Percentiles rank a stretch among this genome's conserved stretches.
These are phyloP conservation scores for Ophidiomyces ophidiicola DNA, from an alignment of 2,329 filamentous ascomycete genomes.

Conservation along the genomic window DNA sequence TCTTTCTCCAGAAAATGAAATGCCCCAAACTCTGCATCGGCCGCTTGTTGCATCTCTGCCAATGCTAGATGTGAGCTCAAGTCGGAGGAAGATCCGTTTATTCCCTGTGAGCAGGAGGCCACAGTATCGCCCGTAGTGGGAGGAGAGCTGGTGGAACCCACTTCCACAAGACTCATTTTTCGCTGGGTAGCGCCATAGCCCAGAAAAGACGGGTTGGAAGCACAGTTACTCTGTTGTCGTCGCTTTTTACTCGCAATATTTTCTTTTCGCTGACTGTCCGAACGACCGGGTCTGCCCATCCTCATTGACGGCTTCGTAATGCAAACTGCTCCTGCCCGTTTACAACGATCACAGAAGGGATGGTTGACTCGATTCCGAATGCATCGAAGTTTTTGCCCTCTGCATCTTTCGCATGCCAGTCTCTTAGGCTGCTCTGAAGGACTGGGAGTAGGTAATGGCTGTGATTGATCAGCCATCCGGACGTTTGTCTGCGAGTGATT, in stretches of 20 bases:
- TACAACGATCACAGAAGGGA: constrained; percentile 7
- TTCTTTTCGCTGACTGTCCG: constrained; percentile 7
- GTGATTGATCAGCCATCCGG: constrained; percentile 1
- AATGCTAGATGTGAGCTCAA: constrained; percentile 3
- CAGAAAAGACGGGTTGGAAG: neutral
- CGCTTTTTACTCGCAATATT: constrained; percentile 7
- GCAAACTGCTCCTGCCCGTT: constrained; percentile 9
- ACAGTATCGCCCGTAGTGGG: neutral
- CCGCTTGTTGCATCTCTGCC: neutral
- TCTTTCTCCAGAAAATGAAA: constrained; percentile 1
- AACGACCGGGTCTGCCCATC: constrained; percentile 9
- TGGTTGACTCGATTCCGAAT: constrained; percentile 9
- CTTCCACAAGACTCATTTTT: neutral
- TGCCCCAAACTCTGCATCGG: neutral
- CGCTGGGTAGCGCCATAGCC: neutral
- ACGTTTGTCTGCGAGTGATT: neutral
- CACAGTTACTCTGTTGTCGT: constrained; percentile 1
- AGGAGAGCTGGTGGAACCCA: neutral
- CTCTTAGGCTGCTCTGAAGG: constrained; percentile 7
- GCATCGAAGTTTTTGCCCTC: constrained; percentile 10
- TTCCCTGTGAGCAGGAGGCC: neutral
- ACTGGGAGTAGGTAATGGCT: neutral
- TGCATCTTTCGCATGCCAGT: constrained; percentile 10
- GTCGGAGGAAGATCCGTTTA: neutral
- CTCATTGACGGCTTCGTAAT: constrained; percentile 9